These are phyloP conservation scores for Vanilla planifolia DNA, from an alignment of 106 monocot species.

Conservation along the genomic window DNA sequence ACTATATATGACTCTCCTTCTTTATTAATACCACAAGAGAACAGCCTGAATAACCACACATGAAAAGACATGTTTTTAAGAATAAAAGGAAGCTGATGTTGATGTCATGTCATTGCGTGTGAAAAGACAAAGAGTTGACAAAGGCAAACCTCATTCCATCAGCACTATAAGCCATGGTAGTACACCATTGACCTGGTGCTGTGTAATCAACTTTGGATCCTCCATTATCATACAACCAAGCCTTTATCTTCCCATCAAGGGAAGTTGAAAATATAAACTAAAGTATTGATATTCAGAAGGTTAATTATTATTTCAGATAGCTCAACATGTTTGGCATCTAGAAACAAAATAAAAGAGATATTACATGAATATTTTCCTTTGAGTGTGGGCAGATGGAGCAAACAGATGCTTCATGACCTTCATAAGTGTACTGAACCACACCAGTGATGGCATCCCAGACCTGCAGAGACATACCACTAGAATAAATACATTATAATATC, in stretches of 20 bases:
- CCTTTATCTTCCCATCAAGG: slow-evolving; percentile 63
- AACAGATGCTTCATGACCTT: slow-evolving; percentile 45
- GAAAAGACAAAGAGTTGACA: neutral
- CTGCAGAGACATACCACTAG: slow-evolving; percentile 12
- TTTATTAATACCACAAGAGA: slow-evolving; percentile 50
- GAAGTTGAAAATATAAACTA: slow-evolving; percentile 69
- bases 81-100: neutral
- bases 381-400: slow-evolving; percentile 47
- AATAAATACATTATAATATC: neutral
- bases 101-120: neutral
- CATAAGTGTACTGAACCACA: slow-evolving; percentile 24
- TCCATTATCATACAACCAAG: slow-evolving; percentile 49
- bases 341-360: neutral
- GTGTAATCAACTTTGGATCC: slow-evolving; percentile 44
- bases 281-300: neutral
- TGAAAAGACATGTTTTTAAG: neutral
- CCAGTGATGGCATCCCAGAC: slow-evolving; percentile 42
- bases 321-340: neutral
- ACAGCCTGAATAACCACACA: slow-evolving; percentile 25
- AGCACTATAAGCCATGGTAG: slow-evolving; percentile 55
- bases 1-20: slow-evolving; percentile 36
- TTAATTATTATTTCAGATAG: slow-evolving; percentile 3
- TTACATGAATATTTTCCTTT: slow-evolving; percentile 45
- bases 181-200: slow-evolving; percentile 45
- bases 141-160: slow-evolving; percentile 50